Base-by-base conservation (phyloP, 2,329 filamentous ascomycete genomes). In the Neonectria coccinea region DNA sequence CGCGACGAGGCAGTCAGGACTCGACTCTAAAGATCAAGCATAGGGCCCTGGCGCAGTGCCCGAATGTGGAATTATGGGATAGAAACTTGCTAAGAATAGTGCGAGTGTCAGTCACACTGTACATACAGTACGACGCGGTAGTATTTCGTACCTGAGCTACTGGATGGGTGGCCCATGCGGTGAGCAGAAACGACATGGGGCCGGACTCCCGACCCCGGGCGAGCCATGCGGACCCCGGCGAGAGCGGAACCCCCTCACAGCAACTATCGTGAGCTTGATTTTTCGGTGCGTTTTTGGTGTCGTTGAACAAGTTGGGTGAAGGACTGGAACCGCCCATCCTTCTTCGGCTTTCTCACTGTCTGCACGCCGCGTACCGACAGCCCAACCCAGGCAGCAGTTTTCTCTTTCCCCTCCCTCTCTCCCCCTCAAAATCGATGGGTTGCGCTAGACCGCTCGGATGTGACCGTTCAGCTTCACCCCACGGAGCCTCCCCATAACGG, bases 381-480 rank as follows among this genome's bases (percentile, higher is more conserved):
- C n/a, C 27, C 18, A 11, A 18, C n/a, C 36, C 2, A 16, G 36
- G 2, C 5, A 16, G 2, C 5, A 16, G 14, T 39, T 39, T 39
- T 12, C 33, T 14, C 33, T 22, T 45, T 7, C 42, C 18, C 25
- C 29, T 5, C 2, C 5, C 22, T 18, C 25, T 14, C 11, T 3
- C 11, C 52, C 22, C 11, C 10, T 44, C 52, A 31, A 27, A 31
- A 55, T 39, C 52, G 22, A 44, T 39, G 52, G 16, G 45, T 16
- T n/a, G 16, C 47, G 16, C 50, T 39, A 53, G 33, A 53, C 50
- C 31, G 36, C 22, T 56, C 53, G 53, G 53, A 29, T 56, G 53
- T 56, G 41, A 45, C 14, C 25, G 41, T 31, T 33, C n/a, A 47
- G 14, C 25, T 27, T 56, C 57, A 60, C 53, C 59, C 59, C 59